Evolutionary conservation across 768 basidiomycete genomes (phyloP).

Genomic region (Lactarius sp.): DNA sequence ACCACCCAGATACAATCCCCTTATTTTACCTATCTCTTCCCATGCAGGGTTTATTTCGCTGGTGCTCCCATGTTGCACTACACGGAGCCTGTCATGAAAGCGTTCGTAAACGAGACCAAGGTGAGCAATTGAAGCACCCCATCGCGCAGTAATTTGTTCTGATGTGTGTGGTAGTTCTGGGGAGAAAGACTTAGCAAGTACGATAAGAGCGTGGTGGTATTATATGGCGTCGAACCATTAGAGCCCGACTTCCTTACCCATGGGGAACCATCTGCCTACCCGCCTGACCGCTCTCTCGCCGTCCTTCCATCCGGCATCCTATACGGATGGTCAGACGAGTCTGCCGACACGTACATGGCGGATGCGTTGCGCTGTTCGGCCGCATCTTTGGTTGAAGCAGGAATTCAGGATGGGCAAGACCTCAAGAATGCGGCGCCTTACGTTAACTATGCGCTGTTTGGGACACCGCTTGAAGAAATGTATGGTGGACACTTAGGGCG

Average conservation of each 20-base stretch:
- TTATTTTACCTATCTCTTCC: not conserved
- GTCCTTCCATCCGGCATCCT: constrained; percentile 23
- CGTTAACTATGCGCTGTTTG: constrained; percentile 54
- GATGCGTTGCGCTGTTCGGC: not conserved
- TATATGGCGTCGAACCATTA: constrained; percentile 34
- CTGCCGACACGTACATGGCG: constrained; percentile 33
- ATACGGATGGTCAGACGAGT: constrained; percentile 41
- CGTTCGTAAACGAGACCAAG: constrained; percentile 12
- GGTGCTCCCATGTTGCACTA: constrained; percentile 5
- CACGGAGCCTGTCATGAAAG: constrained; percentile 4
- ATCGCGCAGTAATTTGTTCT: not conserved
- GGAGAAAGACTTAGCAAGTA: constrained; percentile 34
- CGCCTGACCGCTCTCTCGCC: constrained; percentile 20
- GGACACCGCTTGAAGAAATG: constrained; percentile 46
- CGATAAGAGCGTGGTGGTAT: constrained; percentile 38
- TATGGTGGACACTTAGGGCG: constrained; percentile 46
- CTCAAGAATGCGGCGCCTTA: constrained; percentile 44
- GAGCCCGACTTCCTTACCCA: constrained; percentile 15
- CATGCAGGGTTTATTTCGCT: constrained; percentile 18
- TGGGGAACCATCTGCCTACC: constrained; percentile 22
- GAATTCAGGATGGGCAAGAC: constrained; percentile 11
- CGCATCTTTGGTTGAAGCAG: not conserved
- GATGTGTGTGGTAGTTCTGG: constrained; percentile 38
- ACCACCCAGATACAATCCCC: not conserved
- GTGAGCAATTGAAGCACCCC: not conserved